Evolutionary conservation across 768 basidiomycete species (phyloP).

Genomic region (Ramaria sp.): DNA sequence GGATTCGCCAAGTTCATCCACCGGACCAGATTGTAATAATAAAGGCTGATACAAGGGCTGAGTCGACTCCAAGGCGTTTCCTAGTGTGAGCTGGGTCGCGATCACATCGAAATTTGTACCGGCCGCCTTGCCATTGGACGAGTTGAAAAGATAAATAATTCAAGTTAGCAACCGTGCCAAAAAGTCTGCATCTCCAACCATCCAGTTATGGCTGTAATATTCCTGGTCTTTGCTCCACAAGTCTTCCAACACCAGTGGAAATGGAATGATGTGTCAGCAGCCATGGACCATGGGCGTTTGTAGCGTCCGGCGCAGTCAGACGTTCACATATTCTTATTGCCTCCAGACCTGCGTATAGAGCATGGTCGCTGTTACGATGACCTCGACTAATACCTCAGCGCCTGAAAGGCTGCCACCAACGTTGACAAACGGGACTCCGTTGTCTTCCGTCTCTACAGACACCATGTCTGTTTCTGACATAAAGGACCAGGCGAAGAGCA

Average conservation of each 20-base stretch:
- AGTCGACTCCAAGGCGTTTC: too few relatives aligned
- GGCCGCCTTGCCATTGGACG: too few relatives aligned
- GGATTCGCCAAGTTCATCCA: too few relatives aligned
- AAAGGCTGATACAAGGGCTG: too few relatives aligned
- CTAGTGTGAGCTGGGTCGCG: too few relatives aligned
- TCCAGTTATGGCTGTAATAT: not conserved
- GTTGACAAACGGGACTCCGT: not conserved
- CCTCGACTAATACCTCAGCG: conserved; percentile 1
- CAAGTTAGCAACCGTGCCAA: too few relatives aligned
- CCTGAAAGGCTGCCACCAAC: not conserved
- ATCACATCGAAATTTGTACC: too few relatives aligned
- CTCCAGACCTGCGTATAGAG: not conserved
- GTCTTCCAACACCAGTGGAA: too few relatives aligned
- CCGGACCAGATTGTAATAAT: too few relatives aligned
- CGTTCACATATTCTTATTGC: conserved; percentile 6
- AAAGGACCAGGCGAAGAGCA: conserved; percentile 35
- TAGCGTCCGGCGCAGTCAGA: not conserved
- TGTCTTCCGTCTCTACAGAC: conserved; percentile 12
- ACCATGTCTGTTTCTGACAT: conserved; percentile 33
- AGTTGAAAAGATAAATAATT: too few relatives aligned
- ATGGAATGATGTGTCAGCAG: conserved; percentile 3
- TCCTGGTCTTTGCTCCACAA: too few relatives aligned
- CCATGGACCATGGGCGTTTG: not conserved
- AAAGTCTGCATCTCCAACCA: too few relatives aligned
- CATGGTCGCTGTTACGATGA: conserved; percentile 10